phyloP scores from a whole-genome alignment of 306 rosid species.

The Cucurbita argyrosperma region DNA sequence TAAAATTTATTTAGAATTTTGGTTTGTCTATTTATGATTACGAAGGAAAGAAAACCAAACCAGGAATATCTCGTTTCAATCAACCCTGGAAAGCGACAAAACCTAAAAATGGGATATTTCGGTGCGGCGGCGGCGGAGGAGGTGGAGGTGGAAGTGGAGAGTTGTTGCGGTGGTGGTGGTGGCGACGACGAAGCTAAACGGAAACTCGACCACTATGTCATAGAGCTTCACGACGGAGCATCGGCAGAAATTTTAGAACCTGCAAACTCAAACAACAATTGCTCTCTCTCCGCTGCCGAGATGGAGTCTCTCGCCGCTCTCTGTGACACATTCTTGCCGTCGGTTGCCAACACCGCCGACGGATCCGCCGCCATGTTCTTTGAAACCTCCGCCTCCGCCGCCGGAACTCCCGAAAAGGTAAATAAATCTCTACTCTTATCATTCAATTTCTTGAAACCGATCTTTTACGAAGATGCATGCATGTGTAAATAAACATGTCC shows the following conservation, averaged over 20 bases:
- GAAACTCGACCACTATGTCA: neutral
- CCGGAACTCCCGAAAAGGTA: slow-evolving; percentile 45
- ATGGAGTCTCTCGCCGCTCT: slow-evolving; percentile 48
- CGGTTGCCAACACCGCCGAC: slow-evolving; percentile 9
- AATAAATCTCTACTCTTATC: slow-evolving; percentile 7
- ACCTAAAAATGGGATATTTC: neutral
- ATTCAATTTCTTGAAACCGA: too few relatives aligned
- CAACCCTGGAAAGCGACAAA: neutral
- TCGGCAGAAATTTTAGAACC: neutral
- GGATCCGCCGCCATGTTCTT: slow-evolving; percentile 11
- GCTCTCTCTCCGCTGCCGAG: slow-evolving; percentile 31
- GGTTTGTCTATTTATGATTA: neutral
- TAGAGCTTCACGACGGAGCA: neutral
- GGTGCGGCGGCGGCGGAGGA: neutral
- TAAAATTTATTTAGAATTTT: neutral
- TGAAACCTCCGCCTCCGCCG: slow-evolving; percentile 41
- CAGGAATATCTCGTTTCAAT: too few relatives aligned
- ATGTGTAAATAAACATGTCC: neutral
- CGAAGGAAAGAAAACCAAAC: neutral
- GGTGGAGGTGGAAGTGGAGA: neutral
- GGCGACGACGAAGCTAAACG: neutral
- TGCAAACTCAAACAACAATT: neutral
- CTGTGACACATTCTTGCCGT: slow-evolving; percentile 55
- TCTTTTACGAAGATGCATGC: neutral
- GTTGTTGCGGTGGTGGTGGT: neutral